phyloP scores from a whole-genome alignment of 1,284 basidiomycete species.

The Puccinia coronata region DNA sequence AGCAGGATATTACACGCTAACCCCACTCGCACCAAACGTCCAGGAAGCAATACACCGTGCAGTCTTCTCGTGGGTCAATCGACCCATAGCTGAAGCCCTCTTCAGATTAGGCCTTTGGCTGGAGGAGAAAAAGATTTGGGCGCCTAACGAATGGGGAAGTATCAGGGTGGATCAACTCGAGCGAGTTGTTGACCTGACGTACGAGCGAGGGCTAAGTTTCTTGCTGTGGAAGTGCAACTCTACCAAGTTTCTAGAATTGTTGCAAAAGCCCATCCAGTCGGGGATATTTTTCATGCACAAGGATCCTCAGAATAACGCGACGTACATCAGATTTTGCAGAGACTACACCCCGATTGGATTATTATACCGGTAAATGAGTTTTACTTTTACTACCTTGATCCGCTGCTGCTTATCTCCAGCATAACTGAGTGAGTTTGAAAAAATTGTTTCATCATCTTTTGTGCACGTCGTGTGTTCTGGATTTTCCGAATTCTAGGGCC shows the following conservation, averaged over 20 bases:
- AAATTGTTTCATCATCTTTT: neutral
- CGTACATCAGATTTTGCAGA: conserved; percentile 11
- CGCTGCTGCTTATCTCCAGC: neutral
- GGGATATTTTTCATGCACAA: conserved; percentile 7
- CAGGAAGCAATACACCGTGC: conserved; percentile 2
- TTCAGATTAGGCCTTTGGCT: neutral
- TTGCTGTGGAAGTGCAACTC: conserved; percentile 7
- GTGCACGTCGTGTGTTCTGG: neutral
- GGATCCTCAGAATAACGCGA: conserved; percentile 1
- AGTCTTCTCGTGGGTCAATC: conserved; percentile 17
- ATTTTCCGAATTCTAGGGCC: no score
- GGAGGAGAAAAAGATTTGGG: neutral
- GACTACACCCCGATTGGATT: neutral
- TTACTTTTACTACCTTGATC: no score
- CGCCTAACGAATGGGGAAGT: conserved; percentile 7
- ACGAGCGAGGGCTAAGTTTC: neutral
- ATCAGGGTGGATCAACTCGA: conserved; percentile 16
- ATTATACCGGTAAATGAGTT: conserved; percentile 19
- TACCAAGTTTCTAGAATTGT: neutral
- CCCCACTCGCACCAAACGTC: neutral
- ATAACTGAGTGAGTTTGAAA: neutral
- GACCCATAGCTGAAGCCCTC: conserved; percentile 17
- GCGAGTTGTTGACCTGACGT: neutral
- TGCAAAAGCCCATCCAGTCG: conserved; percentile 9
- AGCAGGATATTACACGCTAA: neutral